These are phyloP conservation scores for Luffa aegyptiaca DNA, from an alignment of 306 rosid genomes.

Conservation along the genomic window DNA sequence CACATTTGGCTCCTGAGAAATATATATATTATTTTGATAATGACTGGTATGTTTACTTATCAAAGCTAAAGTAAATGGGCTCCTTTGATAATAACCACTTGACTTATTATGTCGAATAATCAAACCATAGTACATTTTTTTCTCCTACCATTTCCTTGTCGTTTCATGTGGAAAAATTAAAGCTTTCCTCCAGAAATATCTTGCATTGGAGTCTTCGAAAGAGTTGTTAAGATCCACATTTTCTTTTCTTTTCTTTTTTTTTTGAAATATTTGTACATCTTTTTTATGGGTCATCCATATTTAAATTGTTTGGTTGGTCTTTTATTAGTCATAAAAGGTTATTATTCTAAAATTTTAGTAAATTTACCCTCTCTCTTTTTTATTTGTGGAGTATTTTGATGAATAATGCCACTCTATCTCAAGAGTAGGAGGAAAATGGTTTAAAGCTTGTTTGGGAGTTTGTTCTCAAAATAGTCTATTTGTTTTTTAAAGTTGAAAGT, in stretches of 20 bases:
- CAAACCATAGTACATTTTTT: background rate
- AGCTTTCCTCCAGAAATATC: background rate
- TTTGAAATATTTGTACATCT: no score
- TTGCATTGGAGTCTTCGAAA: background rate
- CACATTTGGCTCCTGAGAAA: background rate
- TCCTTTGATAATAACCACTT: background rate
- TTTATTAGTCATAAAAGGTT: no score
- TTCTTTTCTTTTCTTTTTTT: background rate
- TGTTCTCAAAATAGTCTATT: no score
- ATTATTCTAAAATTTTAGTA: no score
- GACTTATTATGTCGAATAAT: background rate
- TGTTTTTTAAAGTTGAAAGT: no score
- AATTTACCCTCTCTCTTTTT: no score
- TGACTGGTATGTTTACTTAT: background rate
- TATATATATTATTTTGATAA: background rate
- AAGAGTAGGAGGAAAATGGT: no score
- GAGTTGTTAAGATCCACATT: background rate
- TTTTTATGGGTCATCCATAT: no score
- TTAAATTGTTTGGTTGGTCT: no score
- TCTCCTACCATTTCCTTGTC: background rate
- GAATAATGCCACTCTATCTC: no score
- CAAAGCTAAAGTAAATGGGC: background rate
- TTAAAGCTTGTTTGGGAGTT: no score
- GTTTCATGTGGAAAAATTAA: background rate
- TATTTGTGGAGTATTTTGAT: no score